A percentile compares a stretch with the other conserved stretches of the same genome.
These are phyloP conservation scores for Penicillium macrosclerotiorum DNA, from an alignment of 495 filamentous ascomycete species.

Conservation along the genomic window DNA sequence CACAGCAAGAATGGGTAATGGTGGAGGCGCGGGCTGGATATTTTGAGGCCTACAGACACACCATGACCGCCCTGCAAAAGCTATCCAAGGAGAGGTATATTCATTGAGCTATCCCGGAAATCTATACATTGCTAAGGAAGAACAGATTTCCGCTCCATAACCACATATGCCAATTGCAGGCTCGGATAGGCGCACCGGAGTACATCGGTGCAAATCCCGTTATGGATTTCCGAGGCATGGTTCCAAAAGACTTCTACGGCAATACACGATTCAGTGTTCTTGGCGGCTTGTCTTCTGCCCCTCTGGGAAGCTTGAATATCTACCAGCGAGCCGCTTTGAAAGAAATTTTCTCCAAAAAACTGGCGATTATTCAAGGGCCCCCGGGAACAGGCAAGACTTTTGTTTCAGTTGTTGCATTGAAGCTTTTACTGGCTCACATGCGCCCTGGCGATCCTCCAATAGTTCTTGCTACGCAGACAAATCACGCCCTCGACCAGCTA, in stretches of 20 bases:
- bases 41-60: slow-evolving; percentile 72
- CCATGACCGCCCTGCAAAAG: slow-evolving; percentile 70
- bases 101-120: slow-evolving; percentile 9
- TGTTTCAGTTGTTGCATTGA: slow-evolving; percentile 70
- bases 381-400: slow-evolving; percentile 90
- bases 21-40: slow-evolving; percentile 69
- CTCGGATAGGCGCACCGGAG: slow-evolving; percentile 42
- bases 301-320: slow-evolving; percentile 57
- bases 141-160: slow-evolving; percentile 59
- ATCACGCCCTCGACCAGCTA: slow-evolving; percentile 89
- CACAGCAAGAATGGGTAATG: slow-evolving; percentile 72
- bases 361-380: slow-evolving; percentile 86
- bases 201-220: slow-evolving; percentile 48
- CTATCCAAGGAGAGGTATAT: slow-evolving; percentile 58
- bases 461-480: slow-evolving; percentile 81
- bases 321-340: slow-evolving; percentile 68
- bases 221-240: slow-evolving; percentile 45
- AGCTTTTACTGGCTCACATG: slow-evolving; percentile 64
- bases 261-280: slow-evolving; percentile 43
- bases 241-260: slow-evolving; percentile 10
- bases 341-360: slow-evolving; percentile 66
- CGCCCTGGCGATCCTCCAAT: slow-evolving; percentile 63
- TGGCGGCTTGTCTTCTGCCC: slow-evolving; percentile 46
- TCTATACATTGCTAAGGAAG: slow-evolving; percentile 13
- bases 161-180: slow-evolving; percentile 55